These are phyloP conservation scores for Casuarina equisetifolia DNA, from an alignment of 306 rosid genomes.

Conservation along the genomic window DNA sequence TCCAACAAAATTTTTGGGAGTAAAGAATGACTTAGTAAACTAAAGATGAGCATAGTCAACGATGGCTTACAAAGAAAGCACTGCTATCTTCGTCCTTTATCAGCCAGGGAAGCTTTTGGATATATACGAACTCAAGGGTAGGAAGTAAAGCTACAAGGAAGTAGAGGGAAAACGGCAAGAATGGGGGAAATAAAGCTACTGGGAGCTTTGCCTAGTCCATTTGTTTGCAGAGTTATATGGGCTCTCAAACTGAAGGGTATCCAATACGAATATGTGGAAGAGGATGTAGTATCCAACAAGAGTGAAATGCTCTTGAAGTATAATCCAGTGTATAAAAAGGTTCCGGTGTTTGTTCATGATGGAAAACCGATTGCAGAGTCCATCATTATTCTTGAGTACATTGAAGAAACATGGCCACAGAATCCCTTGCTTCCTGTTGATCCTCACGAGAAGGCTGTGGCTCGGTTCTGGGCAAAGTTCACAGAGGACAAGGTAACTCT, in stretches of 20 bases:
- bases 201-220: slow-evolving; percentile 49
- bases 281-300: too few relatives aligned
- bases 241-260: slow-evolving; percentile 50
- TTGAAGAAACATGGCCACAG: slow-evolving; percentile 46
- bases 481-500: slow-evolving; percentile 8
- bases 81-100: too few relatives aligned
- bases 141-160: neutral
- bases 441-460: slow-evolving; percentile 2
- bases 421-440: slow-evolving; percentile 32
- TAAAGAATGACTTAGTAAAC: too few relatives aligned
- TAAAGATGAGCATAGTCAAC: too few relatives aligned
- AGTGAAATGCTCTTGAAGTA: too few relatives aligned
- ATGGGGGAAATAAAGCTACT: slow-evolving; percentile 53
- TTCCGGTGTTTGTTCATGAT: neutral
- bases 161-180: neutral
- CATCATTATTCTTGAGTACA: neutral
- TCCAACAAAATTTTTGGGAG: too few relatives aligned
- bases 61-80: too few relatives aligned
- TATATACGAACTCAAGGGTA: too few relatives aligned
- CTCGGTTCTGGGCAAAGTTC: slow-evolving; percentile 25
- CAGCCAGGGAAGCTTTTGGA: too few relatives aligned
- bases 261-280: slow-evolving; percentile 26
- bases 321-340: slow-evolving; percentile 4
- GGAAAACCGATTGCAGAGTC: neutral
- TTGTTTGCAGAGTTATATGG: slow-evolving; percentile 43